These are phyloP conservation scores for Fusarium redolens DNA, from an alignment of 2,329 filamentous ascomycete genomes.

Conservation along the genomic window DNA sequence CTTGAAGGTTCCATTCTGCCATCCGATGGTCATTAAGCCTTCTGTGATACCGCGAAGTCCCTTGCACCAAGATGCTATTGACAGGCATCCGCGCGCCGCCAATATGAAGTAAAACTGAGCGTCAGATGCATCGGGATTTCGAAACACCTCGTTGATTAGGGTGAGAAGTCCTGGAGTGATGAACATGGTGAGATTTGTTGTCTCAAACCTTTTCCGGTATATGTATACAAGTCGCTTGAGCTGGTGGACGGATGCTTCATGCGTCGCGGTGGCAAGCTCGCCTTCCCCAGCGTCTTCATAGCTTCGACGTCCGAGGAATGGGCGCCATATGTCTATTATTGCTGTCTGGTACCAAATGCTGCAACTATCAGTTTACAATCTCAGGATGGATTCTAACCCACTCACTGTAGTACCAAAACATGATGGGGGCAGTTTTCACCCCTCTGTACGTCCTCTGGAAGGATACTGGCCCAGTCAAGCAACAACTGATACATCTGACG, in stretches of 20 bases:
- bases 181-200: constrained; percentile 11
- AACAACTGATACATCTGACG: constrained; percentile 1
- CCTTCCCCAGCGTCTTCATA: rapidly evolving
- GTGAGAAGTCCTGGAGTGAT: not conserved
- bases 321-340: constrained; percentile 18
- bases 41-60: constrained; percentile 7
- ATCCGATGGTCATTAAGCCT: constrained; percentile 11
- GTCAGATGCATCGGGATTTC: not conserved
- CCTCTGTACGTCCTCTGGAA: constrained; percentile 4
- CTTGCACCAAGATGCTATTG: constrained; percentile 17
- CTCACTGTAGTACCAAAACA: constrained; percentile 18
- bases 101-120: constrained; percentile 18
- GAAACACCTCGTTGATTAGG: constrained; percentile 8
- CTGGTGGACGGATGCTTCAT: not conserved
- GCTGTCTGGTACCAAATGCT: constrained; percentile 18
- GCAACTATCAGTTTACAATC: rapidly evolving
- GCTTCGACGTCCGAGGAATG: not conserved
- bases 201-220: constrained; percentile 15
- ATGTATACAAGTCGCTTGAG: constrained; percentile 2
- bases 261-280: not conserved
- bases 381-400: rapidly evolving
- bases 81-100: not conserved
- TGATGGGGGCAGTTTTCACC: not conserved
- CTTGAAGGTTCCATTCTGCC: constrained; percentile 10
- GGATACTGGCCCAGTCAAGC: not conserved